A percentile compares a stretch with the other conserved stretches of the same genome.
phyloP scores from a whole-genome alignment of 1,284 basidiomycete species.

The Ceratobasidium sp. region DNA sequence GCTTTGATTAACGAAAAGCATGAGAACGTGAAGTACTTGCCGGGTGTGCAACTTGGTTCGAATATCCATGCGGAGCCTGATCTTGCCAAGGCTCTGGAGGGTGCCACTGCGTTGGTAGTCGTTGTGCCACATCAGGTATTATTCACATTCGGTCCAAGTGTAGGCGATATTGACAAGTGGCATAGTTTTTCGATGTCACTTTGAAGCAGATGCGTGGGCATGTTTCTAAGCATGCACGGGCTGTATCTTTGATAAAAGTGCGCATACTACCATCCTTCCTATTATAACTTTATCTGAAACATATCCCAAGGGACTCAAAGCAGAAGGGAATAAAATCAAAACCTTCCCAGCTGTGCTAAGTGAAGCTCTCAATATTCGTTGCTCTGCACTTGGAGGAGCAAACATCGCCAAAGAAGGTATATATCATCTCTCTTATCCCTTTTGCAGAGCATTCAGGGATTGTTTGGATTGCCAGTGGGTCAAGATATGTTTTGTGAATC shows the following conservation, averaged over 20 bases:
- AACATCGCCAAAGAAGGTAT: slow-evolving; percentile 62
- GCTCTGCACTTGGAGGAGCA: slow-evolving; percentile 60
- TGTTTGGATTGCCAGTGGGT: slow-evolving; percentile 50
- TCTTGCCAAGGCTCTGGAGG: slow-evolving; percentile 57
- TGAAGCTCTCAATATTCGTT: slow-evolving; percentile 56
- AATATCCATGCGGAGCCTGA: slow-evolving; percentile 60
- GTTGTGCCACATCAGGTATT: slow-evolving; percentile 60
- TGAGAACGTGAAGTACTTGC: slow-evolving; percentile 62
- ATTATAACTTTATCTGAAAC: too few species aligned
- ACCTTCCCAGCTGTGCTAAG: slow-evolving; percentile 64
- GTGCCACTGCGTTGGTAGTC: slow-evolving; percentile 61
- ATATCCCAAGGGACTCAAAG: slow-evolving; percentile 58
- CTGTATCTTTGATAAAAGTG: slow-evolving; percentile 57
- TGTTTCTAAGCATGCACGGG: slow-evolving; percentile 52
- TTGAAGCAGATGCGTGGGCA: slow-evolving; percentile 53
- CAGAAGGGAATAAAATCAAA: slow-evolving; percentile 57
- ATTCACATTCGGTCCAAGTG: not conserved
- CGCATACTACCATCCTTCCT: not conserved
- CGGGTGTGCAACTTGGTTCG: slow-evolving; percentile 57
- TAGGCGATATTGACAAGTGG: slow-evolving; percentile 35
- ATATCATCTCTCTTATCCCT: not conserved
- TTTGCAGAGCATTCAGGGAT: not conserved
- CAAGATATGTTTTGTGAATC: slow-evolving; percentile 63
- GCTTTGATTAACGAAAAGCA: slow-evolving; percentile 62
- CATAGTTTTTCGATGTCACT: slow-evolving; percentile 51